Percentiles rank a stretch among this genome's conserved stretches.
Evolutionary conservation across 805 yeast species (phyloP).

Genomic region (Schwanniomyces sp.): DNA sequence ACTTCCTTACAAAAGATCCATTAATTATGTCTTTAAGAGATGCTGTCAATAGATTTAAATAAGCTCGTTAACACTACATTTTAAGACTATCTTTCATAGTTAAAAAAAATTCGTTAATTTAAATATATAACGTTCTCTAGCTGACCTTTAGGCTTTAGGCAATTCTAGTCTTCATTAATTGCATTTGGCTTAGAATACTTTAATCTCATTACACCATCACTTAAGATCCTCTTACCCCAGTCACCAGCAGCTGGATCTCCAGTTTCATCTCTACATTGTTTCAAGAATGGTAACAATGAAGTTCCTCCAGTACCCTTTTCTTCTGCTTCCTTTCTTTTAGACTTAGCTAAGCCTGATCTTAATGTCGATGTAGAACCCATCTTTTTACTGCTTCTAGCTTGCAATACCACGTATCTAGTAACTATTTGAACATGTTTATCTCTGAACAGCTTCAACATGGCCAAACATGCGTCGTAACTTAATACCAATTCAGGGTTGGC

Average conservation of each 20-base stretch:
- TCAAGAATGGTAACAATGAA: constrained; percentile 82
- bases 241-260: constrained; percentile 90
- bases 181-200: constrained; percentile 40
- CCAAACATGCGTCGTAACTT: constrained; percentile 85
- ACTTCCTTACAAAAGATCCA: background rate
- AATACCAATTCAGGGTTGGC: constrained; percentile 56
- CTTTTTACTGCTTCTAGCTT: constrained; percentile 58
- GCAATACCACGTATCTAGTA: constrained; percentile 80
- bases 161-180: constrained; percentile 36
- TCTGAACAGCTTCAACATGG: constrained; percentile 84
- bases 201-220: constrained; percentile 51
- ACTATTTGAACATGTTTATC: constrained; percentile 94
- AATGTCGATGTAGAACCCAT: constrained; percentile 59
- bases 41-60: no score
- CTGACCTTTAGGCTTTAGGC: background rate
- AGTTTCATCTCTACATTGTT: constrained; percentile 95
- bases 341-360: constrained; percentile 65
- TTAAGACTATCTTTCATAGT: background rate
- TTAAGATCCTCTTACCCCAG: constrained; percentile 80
- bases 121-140: background rate
- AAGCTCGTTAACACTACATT: background rate
- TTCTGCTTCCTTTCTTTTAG: constrained; percentile 47
- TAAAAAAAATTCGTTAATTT: background rate
- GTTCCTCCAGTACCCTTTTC: constrained; percentile 94
- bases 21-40: no score